phyloP scores from a whole-genome alignment of 2,329 filamentous ascomycete species.

The Sclerotiophoma versabilis region DNA sequence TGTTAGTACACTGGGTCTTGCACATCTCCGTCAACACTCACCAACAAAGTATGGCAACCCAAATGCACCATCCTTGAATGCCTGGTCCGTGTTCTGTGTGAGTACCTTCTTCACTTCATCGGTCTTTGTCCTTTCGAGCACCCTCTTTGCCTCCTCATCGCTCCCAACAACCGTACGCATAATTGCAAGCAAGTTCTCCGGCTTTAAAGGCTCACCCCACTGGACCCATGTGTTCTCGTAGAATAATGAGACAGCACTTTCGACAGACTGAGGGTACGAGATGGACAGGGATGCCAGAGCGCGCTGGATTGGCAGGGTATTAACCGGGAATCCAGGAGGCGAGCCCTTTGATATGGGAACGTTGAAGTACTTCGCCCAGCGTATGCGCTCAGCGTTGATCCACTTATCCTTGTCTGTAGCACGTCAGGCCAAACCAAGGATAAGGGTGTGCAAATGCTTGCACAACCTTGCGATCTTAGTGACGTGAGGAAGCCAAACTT shows the following conservation, averaged over 20 bases:
- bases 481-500: too few relatives aligned
- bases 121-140: slow-evolving; percentile 49
- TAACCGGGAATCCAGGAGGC: slow-evolving; percentile 62
- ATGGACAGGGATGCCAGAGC: slow-evolving; percentile 58
- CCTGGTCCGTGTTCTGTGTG: slow-evolving; percentile 58
- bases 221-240: slow-evolving; percentile 63
- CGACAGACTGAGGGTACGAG: slow-evolving; percentile 52
- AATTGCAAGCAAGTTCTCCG: slow-evolving; percentile 54
- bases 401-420: slow-evolving; percentile 65
- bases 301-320: slow-evolving; percentile 61
- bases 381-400: slow-evolving; percentile 61
- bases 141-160: slow-evolving; percentile 50
- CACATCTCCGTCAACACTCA: slow-evolving; percentile 26
- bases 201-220: slow-evolving; percentile 53
- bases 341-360: slow-evolving; percentile 58
- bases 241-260: slow-evolving; percentile 54
- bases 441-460: too few relatives aligned
- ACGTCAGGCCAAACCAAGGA: slow-evolving; percentile 22
- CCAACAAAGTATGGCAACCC: slow-evolving; percentile 65
- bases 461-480: too few relatives aligned
- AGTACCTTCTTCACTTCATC: slow-evolving; percentile 58
- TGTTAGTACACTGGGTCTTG: not conserved
- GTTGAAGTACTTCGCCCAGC: slow-evolving; percentile 62
- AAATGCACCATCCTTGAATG: slow-evolving; percentile 64
- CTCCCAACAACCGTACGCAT: slow-evolving; percentile 58